Evolutionary conservation across 106 monocot genomes (phyloP).

Genomic region (Xerophyta viscosa): DNA sequence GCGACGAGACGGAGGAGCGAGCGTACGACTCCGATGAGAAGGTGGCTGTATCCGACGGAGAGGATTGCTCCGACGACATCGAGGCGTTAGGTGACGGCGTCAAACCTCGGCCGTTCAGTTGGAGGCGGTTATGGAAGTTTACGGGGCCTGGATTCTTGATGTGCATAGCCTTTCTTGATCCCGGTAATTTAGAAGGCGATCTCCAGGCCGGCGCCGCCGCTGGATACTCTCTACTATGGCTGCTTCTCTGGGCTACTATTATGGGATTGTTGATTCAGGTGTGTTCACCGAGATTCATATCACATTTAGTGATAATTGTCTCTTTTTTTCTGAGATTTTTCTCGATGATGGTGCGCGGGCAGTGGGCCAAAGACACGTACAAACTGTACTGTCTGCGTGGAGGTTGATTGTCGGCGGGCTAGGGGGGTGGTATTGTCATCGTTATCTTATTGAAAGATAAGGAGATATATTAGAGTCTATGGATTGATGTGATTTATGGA

Average conservation of each 20-base stretch:
- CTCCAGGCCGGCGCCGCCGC: slow-evolving; percentile 69
- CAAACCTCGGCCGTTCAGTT: slow-evolving; percentile 38
- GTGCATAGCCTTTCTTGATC: slow-evolving; percentile 73
- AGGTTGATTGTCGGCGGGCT: too few relatives aligned
- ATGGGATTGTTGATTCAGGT: slow-evolving; percentile 59
- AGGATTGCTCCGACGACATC: slow-evolving; percentile 10
- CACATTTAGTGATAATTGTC: too few relatives aligned
- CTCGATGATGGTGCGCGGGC: too few relatives aligned
- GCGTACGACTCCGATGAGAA: slow-evolving; percentile 12
- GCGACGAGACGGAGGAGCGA: background rate
- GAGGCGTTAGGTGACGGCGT: slow-evolving; percentile 6
- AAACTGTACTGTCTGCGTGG: too few relatives aligned
- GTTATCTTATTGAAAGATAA: too few relatives aligned
- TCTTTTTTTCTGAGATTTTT: too few relatives aligned
- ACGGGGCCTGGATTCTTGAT: slow-evolving; percentile 72
- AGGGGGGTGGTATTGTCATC: too few relatives aligned
- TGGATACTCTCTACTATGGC: slow-evolving; percentile 65
- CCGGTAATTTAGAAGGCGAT: slow-evolving; percentile 69
- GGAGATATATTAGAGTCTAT: too few relatives aligned
- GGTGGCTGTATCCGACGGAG: too few relatives aligned
- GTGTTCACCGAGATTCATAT: too few relatives aligned
- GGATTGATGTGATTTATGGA: too few relatives aligned
- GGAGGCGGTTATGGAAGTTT: slow-evolving; percentile 67
- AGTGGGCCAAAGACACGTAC: too few relatives aligned
- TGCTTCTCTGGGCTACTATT: slow-evolving; percentile 51